phyloP scores from a whole-genome alignment of 257 asterid species.

The Solanum chaucha region DNA sequence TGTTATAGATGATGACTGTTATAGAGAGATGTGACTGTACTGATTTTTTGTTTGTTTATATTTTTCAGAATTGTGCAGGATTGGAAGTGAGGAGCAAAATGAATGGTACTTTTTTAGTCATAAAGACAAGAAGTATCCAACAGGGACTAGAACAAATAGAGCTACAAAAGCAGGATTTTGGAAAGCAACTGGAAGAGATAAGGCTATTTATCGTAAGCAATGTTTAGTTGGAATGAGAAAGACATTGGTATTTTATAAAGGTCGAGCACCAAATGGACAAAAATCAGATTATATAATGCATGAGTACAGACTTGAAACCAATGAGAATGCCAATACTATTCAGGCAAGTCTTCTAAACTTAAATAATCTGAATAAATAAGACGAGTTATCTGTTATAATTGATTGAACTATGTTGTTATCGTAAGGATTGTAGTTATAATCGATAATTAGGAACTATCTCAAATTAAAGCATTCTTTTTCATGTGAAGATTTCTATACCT shows the following conservation, averaged over 20 bases:
- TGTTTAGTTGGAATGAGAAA: constrained; percentile 57
- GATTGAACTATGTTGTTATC: background rate
- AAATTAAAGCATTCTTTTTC: background rate
- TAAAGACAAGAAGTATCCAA: constrained; percentile 70
- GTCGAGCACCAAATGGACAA: constrained; percentile 67
- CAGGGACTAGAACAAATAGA: constrained; percentile 68
- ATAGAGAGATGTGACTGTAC: background rate
- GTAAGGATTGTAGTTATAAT: no score
- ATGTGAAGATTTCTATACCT: background rate
- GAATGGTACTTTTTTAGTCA: constrained; percentile 79
- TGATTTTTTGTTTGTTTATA: background rate
- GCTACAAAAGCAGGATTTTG: constrained; percentile 80
- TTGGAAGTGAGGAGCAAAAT: constrained; percentile 49
- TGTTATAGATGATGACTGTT: background rate
- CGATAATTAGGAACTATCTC: background rate
- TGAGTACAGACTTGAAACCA: constrained; percentile 56
- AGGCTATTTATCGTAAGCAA: constrained; percentile 46
- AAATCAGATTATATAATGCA: constrained; percentile 71
- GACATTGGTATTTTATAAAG: constrained; percentile 56
- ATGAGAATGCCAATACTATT: constrained; percentile 30
- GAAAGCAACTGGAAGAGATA: constrained; percentile 84
- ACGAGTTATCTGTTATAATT: background rate
- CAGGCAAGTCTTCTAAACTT: constrained; percentile 38
- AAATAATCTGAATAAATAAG: background rate
- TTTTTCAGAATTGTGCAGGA: constrained; percentile 41